A percentile compares a stretch with the other conserved stretches of the same genome.
Evolutionary conservation across 208 protist species (phyloP).

Genomic region (Eutreptiella sp.): DNA sequence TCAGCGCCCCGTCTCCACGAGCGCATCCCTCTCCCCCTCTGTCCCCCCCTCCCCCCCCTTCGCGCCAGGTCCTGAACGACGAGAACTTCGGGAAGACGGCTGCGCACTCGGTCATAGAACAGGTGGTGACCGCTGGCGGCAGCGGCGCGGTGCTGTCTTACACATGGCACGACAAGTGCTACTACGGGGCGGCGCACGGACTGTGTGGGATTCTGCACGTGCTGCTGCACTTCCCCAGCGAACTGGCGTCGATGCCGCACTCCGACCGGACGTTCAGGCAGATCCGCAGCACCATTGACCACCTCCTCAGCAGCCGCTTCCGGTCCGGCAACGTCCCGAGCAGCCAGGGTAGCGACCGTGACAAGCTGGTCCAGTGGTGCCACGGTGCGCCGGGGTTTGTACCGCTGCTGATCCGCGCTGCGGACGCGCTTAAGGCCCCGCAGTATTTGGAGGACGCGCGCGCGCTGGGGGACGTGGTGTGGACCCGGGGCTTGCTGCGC

Average conservation of each 20-base stretch:
- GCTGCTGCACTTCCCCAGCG: constrained; percentile 7
- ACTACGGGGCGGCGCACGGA: constrained; percentile 22
- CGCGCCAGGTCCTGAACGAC: no score
- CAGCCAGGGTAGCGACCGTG: constrained; percentile 1
- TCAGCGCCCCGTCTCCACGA: no score
- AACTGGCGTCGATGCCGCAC: no score
- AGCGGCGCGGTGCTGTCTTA: background rate
- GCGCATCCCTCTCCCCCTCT: no score
- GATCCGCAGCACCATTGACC: background rate
- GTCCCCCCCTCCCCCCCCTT: no score
- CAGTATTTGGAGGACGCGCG: background rate
- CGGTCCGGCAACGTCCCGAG: constrained; percentile 7
- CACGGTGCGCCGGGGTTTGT: constrained; percentile 18
- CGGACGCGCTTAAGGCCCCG: background rate
- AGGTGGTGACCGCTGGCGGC: no score
- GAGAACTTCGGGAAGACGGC: no score
- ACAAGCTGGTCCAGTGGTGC: constrained; percentile 17
- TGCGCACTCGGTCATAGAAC: no score
- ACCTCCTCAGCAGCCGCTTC: background rate
- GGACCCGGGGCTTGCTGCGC: background rate
- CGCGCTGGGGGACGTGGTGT: background rate
- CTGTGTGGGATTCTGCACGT: constrained; percentile 18
- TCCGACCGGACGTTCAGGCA: no score
- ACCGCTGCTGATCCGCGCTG: constrained; percentile 4
- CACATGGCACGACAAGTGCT: constrained; percentile 21